A percentile compares a stretch with the other conserved stretches of the same genome.
These are phyloP conservation scores for Yueomyces sinensis DNA, from an alignment of 805 yeast genomes.

Conservation along the genomic window DNA sequence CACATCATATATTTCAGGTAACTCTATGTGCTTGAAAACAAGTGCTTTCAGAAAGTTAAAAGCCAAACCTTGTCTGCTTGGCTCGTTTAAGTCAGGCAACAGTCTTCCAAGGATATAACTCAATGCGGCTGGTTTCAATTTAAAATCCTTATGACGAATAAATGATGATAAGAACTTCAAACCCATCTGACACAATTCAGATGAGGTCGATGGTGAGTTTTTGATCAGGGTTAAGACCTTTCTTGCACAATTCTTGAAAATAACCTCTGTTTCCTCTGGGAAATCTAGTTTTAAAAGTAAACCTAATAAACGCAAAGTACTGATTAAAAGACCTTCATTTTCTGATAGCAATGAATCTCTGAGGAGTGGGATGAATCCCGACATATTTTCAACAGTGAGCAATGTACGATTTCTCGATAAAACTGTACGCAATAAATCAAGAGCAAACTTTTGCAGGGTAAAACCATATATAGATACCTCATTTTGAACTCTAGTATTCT, in stretches of 20 bases:
- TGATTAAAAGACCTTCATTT: constrained; percentile 63
- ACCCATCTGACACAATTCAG: constrained; percentile 69
- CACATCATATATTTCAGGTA: constrained; percentile 83
- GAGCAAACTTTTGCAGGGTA: constrained; percentile 59
- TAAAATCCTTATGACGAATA: constrained; percentile 55
- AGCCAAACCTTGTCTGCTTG: constrained; percentile 77
- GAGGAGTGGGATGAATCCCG: constrained; percentile 64
- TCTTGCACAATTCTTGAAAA: constrained; percentile 49
- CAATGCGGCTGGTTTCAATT: constrained; percentile 56
- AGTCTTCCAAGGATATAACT: constrained; percentile 60
- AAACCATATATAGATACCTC: constrained; percentile 44
- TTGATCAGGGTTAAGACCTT: constrained; percentile 49
- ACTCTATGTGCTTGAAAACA: constrained; percentile 55
- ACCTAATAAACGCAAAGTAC: constrained; percentile 52
- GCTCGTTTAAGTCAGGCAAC: constrained; percentile 82
- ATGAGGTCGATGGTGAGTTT: constrained; percentile 64
- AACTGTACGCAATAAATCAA: constrained; percentile 64
- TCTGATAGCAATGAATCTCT: constrained; percentile 47
- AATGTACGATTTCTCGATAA: constrained; percentile 50
- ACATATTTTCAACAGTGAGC: constrained; percentile 44
- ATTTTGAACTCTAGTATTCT: constrained; percentile 36
- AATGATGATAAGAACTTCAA: constrained; percentile 61
- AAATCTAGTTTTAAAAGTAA: constrained; percentile 50
- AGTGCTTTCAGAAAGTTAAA: constrained; percentile 72
- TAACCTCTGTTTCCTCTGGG: constrained; percentile 30